Base-by-base conservation (phyloP, 2,329 filamentous ascomycete genomes). In the Rhinocladiella similis region DNA sequence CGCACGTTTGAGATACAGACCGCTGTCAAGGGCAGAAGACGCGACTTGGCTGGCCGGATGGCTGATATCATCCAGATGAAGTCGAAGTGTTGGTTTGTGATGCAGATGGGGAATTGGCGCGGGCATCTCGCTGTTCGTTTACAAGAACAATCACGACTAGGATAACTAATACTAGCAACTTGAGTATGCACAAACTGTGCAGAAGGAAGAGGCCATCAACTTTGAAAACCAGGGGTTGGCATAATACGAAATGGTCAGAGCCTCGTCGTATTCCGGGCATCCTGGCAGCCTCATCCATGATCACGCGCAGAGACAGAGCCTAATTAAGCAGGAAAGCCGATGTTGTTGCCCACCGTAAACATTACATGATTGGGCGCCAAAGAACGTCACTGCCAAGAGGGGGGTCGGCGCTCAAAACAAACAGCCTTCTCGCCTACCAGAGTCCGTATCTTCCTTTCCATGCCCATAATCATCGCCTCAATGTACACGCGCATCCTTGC, bases 41-140 rank as follows among this genome's bases (percentile, higher is more conserved):
- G 96, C 95, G 60, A 83, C 75, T 29, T 76, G 70, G 4, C 87
- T 75, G 54, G 88, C 90, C 1, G 81, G 72, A 72, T 80, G 76
- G 35, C 73, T 73, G 36, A 83, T 70, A 62, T 83, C 79, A 41
- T 72, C 62, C 47, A 64, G 53, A 59, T 65, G 66, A 47, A 65
- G 66, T 39, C 65, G 60, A n/a, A 66, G 56, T 5, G 52, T 42
- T 6, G 63, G 60, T 22, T 53, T 55, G 35, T 56, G 62, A n/a
- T 54, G 54, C 14, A 63, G 47, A n/a, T 39, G 27, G 10, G 59
- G 56, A 25, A 54, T 42, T 7, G 56, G 47, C 12, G 51, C 45
- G n/a, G 50, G 41, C 55, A 54, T 57, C 29, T 33, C 29, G 14
- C 46, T 47, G 13, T 12, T 38, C 6, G 7, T 35, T 2, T 19